Conservation (phyloP, 2,329 filamentous ascomycete species). For the Teratosphaeria nubilosa region DNA sequence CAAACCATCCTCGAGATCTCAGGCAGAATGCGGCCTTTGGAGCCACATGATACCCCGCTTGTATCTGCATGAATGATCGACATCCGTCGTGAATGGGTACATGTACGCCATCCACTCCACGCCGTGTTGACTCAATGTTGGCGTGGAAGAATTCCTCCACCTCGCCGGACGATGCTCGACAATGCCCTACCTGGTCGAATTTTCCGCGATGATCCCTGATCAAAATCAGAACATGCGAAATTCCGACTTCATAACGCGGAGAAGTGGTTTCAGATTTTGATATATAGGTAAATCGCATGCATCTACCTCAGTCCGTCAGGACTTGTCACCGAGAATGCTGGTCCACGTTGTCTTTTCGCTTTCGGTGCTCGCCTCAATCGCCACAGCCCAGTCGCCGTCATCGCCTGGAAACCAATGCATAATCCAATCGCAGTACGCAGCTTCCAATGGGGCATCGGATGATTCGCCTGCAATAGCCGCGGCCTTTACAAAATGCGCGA, state of each 20-base stretch:
- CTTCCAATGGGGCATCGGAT: slow-evolving; percentile 30
- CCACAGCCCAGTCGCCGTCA: background rate
- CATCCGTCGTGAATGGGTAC: background rate
- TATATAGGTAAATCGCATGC: too few species aligned
- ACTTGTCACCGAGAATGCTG: background rate
- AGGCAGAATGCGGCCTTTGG: background rate
- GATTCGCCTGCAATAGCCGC: slow-evolving; percentile 31
- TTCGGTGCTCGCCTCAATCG: background rate
- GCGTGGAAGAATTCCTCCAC: too few species aligned
- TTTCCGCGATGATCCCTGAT: background rate
- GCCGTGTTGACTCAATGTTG: too few species aligned
- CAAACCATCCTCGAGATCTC: too few species aligned
- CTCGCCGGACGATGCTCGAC: background rate
- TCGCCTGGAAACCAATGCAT: slow-evolving; percentile 4
- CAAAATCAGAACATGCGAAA: background rate
- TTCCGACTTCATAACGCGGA: background rate
- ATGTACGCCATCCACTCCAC: too few species aligned
- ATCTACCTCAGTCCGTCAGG: too few species aligned
- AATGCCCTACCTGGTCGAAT: background rate
- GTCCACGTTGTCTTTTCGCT: background rate
- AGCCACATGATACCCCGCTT: background rate
- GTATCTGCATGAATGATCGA: background rate
- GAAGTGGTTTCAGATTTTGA: too few species aligned
- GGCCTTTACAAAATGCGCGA: slow-evolving; percentile 29
- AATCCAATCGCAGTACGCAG: slow-evolving; percentile 12